Base-by-base conservation (phyloP, 1,139 yeast species). In the Yamadazyma triangularis region DNA sequence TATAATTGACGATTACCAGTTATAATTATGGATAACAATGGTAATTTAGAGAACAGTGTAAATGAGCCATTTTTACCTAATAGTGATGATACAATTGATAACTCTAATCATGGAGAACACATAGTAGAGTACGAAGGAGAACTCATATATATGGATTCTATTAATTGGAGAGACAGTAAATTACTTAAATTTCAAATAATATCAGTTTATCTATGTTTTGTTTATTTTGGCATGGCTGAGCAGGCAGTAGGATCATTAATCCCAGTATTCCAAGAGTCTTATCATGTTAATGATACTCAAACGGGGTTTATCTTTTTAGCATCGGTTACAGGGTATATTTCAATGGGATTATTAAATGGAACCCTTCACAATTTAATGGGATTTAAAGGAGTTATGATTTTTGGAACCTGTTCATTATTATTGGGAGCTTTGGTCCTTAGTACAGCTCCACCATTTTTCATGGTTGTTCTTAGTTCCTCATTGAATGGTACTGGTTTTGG, bases 401-500 rank as follows among this genome's bases (percentile, higher is more conserved):
- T 60, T 23, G 73, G 72, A 0, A 35, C 55, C 4, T 30, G 44
- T 2, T 35, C 49, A 23, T 61, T 68, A 70, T 44, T 61, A 0
- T 18, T 49, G 6, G 53, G 58, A 2, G 64, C 54, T 40, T 36
- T 56, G 19, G 40, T 54, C 3, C 41, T 54, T 9, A 54, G 61
- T 19, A 32, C 43, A 5, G 51, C 44, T 33, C 70, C 75, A 3
- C 71, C 73, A 14, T 64, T 56, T 38, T 15, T 34, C 26, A 8
- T 75, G 6, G 51, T 71, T 27, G 50, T 60, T 15, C 0, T 61
- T 27, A 47, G 64, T 34, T 62, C 70, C 33, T 47, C 66, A 7
- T 53, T 72, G 15, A 51, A 60, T 32, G 91, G 91, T 0, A 45
- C 77, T 23, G 80, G 83, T 0, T 64, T 69, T 33, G 89, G 89